phyloP scores from a whole-genome alignment of 495 filamentous ascomycete species.

The Stereocaulon alpinum region DNA sequence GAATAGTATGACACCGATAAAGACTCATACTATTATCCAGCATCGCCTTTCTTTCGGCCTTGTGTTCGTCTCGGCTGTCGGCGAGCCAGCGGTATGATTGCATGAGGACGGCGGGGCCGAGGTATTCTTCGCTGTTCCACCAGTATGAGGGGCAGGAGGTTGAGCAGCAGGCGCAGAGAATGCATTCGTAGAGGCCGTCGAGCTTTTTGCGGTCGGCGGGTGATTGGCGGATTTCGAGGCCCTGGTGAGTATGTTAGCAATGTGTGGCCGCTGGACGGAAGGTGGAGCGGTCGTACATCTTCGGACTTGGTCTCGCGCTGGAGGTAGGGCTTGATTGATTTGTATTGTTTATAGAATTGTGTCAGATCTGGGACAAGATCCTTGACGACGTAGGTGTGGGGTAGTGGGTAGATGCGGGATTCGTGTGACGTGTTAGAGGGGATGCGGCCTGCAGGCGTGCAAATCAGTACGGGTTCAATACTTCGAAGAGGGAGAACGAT shows the following conservation, averaged over 20 bases:
- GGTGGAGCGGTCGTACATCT: slow-evolving; percentile 47
- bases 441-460: slow-evolving; percentile 63
- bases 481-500: neutral
- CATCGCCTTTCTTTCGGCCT: slow-evolving; percentile 71
- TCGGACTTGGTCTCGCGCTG: slow-evolving; percentile 70
- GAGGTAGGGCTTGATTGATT: slow-evolving; percentile 97
- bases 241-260: slow-evolving; percentile 35
- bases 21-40: slow-evolving; percentile 97
- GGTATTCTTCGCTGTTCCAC: slow-evolving; percentile 99
- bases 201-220: slow-evolving; percentile 89
- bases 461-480: neutral
- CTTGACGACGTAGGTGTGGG: slow-evolving; percentile 98
- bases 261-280: slow-evolving; percentile 1
- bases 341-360: slow-evolving; percentile 99
- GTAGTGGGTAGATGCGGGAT: slow-evolving; percentile 93
- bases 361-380: slow-evolving; percentile 95
- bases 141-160: slow-evolving; percentile 98
- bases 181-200: slow-evolving; percentile 98
- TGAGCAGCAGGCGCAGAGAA: slow-evolving; percentile 97
- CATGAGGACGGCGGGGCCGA: slow-evolving; percentile 88
- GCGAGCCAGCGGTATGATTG: slow-evolving; percentile 96
- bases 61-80: slow-evolving; percentile 85
- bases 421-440: slow-evolving; percentile 69
- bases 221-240: slow-evolving; percentile 80
- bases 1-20: slow-evolving; percentile 97